phyloP scores from a whole-genome alignment of 805 yeast genomes.

The Wickerhamomyces bovis region DNA sequence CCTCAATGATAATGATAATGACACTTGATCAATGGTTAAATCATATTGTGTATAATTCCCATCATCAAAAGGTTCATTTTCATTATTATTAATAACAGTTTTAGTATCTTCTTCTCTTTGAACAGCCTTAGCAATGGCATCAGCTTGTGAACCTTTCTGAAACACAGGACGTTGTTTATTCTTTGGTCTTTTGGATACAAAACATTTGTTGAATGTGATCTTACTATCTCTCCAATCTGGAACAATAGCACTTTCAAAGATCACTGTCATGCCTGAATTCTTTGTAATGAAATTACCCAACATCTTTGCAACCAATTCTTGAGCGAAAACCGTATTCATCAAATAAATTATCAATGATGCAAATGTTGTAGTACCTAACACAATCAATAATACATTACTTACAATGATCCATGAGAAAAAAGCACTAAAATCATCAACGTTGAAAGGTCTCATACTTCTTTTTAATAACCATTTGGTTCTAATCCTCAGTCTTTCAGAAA shows the following conservation, averaged over 20 bases:
- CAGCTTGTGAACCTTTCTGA: conserved; percentile 66
- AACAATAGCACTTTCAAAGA: conserved; percentile 89
- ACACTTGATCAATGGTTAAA: conserved; percentile 78
- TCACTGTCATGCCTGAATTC: conserved; percentile 76
- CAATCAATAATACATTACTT: conserved; percentile 74
- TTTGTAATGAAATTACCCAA: conserved; percentile 80
- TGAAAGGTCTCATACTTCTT: conserved; percentile 74
- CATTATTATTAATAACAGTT: conserved; percentile 8
- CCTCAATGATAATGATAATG: conserved; percentile 69
- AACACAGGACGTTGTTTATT: conserved; percentile 39
- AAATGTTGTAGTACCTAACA: conserved; percentile 90
- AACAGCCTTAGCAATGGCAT: conserved; percentile 51
- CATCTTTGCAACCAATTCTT: conserved; percentile 76
- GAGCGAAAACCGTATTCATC: conserved; percentile 47
- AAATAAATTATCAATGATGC: conserved; percentile 72
- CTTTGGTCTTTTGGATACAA: conserved; percentile 80
- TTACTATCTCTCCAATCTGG: conserved; percentile 91
- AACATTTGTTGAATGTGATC: conserved; percentile 77
- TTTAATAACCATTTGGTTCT: conserved; percentile 71
- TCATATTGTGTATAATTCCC: conserved; percentile 97
- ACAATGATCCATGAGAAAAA: conserved; percentile 87
- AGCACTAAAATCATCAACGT: conserved; percentile 88
- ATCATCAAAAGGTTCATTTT: conserved; percentile 52
- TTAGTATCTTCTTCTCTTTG: conserved; percentile 3
- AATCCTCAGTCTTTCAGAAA: conserved; percentile 36